Evolutionary conservation across 192 early-diverging fungal species (phyloP).

Genomic region (Dissophora ornata): DNA sequence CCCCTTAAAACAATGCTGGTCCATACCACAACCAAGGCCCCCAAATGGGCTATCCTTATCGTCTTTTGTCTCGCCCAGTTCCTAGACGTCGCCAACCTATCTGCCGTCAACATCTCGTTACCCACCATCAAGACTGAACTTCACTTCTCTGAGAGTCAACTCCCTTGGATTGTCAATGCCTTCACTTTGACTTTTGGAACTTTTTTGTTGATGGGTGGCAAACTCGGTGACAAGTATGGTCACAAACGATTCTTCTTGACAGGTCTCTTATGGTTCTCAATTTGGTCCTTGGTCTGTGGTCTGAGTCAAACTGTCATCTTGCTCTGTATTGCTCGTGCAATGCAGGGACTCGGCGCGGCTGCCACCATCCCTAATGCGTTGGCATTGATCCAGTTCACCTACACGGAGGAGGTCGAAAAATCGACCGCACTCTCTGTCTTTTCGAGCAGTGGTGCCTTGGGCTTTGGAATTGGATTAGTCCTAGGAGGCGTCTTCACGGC

Average conservation of each 20-base stretch:
- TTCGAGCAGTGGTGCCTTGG: conserved; percentile 48
- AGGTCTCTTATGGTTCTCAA: conserved; percentile 52
- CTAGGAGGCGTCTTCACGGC: conserved; percentile 53
- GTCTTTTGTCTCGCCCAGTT: conserved; percentile 54
- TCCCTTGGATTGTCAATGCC: conserved; percentile 56
- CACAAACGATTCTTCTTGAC: conserved; percentile 45
- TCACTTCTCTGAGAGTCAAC: conserved; percentile 46
- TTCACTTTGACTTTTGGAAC: conserved; percentile 57
- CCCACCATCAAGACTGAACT: conserved; percentile 54
- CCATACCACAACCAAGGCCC: conserved; percentile 12
- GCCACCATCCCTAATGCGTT: conserved; percentile 55
- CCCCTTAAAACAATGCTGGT: conserved; percentile 15
- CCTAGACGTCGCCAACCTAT: conserved; percentile 54
- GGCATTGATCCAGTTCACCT: conserved; percentile 52
- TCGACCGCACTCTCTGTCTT: conserved; percentile 43
- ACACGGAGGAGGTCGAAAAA: conserved; percentile 44
- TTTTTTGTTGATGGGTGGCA: conserved; percentile 54
- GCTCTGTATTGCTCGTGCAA: conserved; percentile 43
- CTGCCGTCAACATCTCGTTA: conserved; percentile 58
- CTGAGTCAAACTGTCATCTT: conserved; percentile 33
- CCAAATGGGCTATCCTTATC: conserved; percentile 45
- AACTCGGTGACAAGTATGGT: conserved; percentile 59
- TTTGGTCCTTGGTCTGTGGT: conserved; percentile 56
- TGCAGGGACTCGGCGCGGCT: conserved; percentile 54
- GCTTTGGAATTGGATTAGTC: conserved; percentile 51